A percentile compares a stretch with the other conserved stretches of the same genome.
Evolutionary conservation across 768 basidiomycete species (phyloP).

Genomic region (Boletus insuetus): DNA sequence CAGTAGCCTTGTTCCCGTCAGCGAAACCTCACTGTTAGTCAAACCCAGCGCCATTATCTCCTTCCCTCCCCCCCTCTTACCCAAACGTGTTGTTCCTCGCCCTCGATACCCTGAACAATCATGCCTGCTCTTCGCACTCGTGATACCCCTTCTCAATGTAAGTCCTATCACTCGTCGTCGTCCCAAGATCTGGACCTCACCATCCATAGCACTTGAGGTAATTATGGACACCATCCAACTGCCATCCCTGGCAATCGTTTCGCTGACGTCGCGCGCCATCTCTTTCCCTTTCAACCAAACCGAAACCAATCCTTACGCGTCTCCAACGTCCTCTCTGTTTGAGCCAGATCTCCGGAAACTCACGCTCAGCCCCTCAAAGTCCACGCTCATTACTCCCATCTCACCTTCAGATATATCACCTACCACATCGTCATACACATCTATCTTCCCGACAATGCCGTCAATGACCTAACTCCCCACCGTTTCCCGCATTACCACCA

Average conservation of each 20-base stretch:
- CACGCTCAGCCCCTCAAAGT: conserved; percentile 43
- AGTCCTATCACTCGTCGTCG: conserved; percentile 20
- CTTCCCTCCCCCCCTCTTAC: conserved; percentile 32
- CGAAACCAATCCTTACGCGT: conserved; percentile 57
- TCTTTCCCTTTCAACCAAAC: conserved; percentile 39
- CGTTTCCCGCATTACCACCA: conserved; percentile 30
- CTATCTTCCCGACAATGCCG: conserved; percentile 40
- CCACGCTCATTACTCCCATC: conserved; percentile 42
- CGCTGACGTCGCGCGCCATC: conserved; percentile 57
- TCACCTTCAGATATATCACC: conserved; percentile 25
- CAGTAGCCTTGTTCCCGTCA: conserved; percentile 39
- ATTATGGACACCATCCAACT: conserved; percentile 58
- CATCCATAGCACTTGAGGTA: conserved; percentile 65
- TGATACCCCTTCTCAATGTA: conserved; percentile 59
- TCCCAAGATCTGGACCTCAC: conserved; percentile 13
- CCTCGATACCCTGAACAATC: conserved; percentile 37
- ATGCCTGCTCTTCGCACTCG: conserved; percentile 82
- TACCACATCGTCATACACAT: conserved; percentile 39
- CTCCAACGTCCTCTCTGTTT: conserved; percentile 68
- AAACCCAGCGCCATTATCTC: conserved; percentile 9
- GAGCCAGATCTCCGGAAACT: conserved; percentile 60
- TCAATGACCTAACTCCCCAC: conserved; percentile 33
- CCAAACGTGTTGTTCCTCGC: conserved; percentile 31
- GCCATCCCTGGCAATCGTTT: conserved; percentile 56
- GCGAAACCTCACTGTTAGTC: conserved; percentile 43